Base-by-base conservation (phyloP, 2,329 filamentous ascomycete species). In the Botrytis tulipae region DNA sequence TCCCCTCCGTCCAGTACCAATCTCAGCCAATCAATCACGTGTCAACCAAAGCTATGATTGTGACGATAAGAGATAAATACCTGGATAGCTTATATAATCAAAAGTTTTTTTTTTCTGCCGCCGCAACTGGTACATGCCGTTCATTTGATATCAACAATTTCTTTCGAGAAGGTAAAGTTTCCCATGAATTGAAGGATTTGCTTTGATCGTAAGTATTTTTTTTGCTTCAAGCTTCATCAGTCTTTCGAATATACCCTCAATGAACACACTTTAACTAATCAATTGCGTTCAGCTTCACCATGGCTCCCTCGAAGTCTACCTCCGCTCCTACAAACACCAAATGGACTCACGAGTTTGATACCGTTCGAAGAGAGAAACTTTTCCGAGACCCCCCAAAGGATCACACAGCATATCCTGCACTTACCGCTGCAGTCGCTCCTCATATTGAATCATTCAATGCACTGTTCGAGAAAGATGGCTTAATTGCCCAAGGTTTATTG, bases 391-490 rank as follows among this genome's bases (percentile, higher is more conserved):
- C 96, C 29, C 95, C 96, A 0, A 92, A 89, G 80, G 95, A 98
- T 81, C 92, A 90, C 78, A 92, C 92, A 16, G 94, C 95, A 74
- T 98, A 97, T 81, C 96, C 96, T 22, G 88, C 92, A 35, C 89
- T 99, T 66, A 92, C 95, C 79, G 88, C 89, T 75, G 93, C 95
- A n/a, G 91, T 98, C 74, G 88, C 93, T 77, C 96, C 96, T 68
- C 96, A 99, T 83, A 92, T 98, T 79, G 91, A 98, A 80, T 96
- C 96, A 10, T 99, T 98, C 89, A 97, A 99, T 85, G 91, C 91
- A 70, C 87, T 98, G 66, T 97, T 98, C 81, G 89, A 90, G 46
- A 86, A 87, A 73, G 87, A 91, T 82, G 93, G 93, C 71, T 85
- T 92, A 70, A 82, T 99, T 71, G 89, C 92, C 68, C 90, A 93